Conservation (phyloP, 2,329 filamentous ascomycete genomes). For the Pleomassaria siparia region DNA sequence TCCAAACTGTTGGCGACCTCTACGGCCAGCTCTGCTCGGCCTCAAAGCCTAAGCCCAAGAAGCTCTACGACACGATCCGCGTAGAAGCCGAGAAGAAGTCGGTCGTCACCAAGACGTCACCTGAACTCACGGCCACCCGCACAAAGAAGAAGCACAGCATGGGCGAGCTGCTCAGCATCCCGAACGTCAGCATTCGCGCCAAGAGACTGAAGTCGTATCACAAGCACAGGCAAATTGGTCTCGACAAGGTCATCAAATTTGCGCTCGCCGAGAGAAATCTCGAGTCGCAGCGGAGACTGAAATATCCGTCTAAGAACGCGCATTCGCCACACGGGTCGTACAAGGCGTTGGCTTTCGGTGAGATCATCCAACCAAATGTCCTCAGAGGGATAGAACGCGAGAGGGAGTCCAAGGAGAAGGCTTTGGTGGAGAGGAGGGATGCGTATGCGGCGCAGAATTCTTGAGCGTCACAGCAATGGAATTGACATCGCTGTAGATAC, state of each 20-base stretch:
- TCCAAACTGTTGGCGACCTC: slow-evolving; percentile 41
- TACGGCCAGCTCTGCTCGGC: slow-evolving; percentile 39
- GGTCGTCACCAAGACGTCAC: background rate
- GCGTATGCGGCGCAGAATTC: background rate
- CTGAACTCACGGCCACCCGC: background rate
- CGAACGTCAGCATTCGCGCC: slow-evolving; percentile 36
- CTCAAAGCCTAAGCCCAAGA: slow-evolving; percentile 47
- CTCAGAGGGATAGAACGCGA: background rate
- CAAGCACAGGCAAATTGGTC: slow-evolving; percentile 69
- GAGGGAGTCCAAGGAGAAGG: background rate
- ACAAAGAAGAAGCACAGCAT: slow-evolving; percentile 1
- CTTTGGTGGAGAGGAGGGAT: background rate
- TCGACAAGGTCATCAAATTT: slow-evolving; percentile 77
- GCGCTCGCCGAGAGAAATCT: slow-evolving; percentile 52
- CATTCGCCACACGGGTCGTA: background rate
- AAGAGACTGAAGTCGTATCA: slow-evolving; percentile 69
- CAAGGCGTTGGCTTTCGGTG: background rate
- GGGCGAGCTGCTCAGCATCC: background rate
- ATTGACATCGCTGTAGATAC: no score
- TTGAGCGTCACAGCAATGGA: background rate
- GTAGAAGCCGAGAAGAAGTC: slow-evolving; percentile 16
- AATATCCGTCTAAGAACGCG: background rate
- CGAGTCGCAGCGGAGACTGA: background rate
- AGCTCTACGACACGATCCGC: slow-evolving; percentile 64
- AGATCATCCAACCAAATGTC: background rate